Evolutionary conservation across 2,329 filamentous ascomycete genomes (phyloP).

Genomic region (Fusarium sp.): DNA sequence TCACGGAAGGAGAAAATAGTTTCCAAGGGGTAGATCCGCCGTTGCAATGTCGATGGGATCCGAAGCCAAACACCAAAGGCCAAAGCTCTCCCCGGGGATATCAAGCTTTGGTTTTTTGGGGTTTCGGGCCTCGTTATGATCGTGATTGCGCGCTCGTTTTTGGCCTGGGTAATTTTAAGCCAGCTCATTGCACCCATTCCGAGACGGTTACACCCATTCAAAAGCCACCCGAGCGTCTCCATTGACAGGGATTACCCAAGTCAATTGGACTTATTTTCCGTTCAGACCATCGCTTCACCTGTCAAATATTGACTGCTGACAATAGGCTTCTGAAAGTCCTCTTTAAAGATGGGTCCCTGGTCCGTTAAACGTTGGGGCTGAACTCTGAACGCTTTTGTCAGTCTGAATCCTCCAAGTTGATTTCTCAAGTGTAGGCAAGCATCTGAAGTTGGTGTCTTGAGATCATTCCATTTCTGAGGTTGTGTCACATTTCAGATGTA

Average conservation of each 20-base stretch:
- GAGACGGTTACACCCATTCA: slow-evolving; percentile 26
- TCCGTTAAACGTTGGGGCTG: slow-evolving; percentile 6
- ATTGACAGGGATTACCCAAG: slow-evolving; percentile 37
- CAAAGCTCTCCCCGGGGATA: slow-evolving; percentile 18
- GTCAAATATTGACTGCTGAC: slow-evolving; percentile 13
- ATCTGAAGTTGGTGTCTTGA: slow-evolving; percentile 1
- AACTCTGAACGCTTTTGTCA: slow-evolving; percentile 2
- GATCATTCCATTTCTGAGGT: slow-evolving; percentile 18
- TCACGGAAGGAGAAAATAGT: slow-evolving; percentile 1
- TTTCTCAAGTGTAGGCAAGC: neutral
- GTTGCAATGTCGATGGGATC: slow-evolving; percentile 28
- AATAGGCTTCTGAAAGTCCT: slow-evolving; percentile 11
- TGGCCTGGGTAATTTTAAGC: slow-evolving; percentile 37
- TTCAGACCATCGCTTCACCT: slow-evolving; percentile 15
- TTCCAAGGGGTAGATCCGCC: slow-evolving; percentile 30
- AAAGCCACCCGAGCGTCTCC: slow-evolving; percentile 29
- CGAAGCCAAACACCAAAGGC: slow-evolving; percentile 21
- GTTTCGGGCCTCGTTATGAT: slow-evolving; percentile 26
- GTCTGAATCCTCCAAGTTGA: slow-evolving; percentile 3
- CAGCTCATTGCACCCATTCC: slow-evolving; percentile 35
- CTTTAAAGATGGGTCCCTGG: slow-evolving; percentile 17
- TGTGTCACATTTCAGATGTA: slow-evolving; percentile 32
- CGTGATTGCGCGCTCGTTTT: slow-evolving; percentile 29
- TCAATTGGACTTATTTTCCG: slow-evolving; percentile 22
- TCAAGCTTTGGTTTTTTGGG: slow-evolving; percentile 19